phyloP scores from a whole-genome alignment of 1,284 basidiomycete genomes.

The Ustilago crameri region DNA sequence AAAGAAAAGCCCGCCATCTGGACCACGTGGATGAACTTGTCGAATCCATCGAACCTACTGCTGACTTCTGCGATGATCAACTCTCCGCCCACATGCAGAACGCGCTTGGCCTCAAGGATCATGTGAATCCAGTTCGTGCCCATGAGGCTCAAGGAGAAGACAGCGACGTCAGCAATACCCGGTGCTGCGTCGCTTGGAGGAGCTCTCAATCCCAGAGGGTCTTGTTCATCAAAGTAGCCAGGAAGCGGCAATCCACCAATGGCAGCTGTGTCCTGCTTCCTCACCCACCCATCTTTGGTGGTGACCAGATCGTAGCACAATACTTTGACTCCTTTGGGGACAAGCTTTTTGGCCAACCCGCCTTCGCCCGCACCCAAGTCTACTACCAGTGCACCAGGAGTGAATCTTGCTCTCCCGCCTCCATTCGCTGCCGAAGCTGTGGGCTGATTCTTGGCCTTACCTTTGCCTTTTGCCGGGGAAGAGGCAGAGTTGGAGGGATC shows the following conservation, averaged over 20 bases:
- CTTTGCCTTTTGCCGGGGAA: slow-evolving; percentile 5
- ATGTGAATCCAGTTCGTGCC: slow-evolving; percentile 94
- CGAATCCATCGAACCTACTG: slow-evolving; percentile 63
- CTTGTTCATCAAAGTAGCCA: slow-evolving; percentile 22
- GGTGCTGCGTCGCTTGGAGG: slow-evolving; percentile 8
- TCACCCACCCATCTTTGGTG: slow-evolving; percentile 74
- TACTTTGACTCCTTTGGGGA: slow-evolving; percentile 71
- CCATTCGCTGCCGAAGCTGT: slow-evolving; percentile 2
- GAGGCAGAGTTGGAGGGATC: slow-evolving; percentile 3
- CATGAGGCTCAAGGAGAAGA: slow-evolving; percentile 96
- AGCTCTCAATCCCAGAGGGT: slow-evolving; percentile 18
- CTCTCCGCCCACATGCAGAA: slow-evolving; percentile 82
- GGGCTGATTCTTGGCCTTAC: slow-evolving; percentile 7
- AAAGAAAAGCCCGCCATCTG: slow-evolving; percentile 82
- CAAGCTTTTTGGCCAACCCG: slow-evolving; percentile 75
- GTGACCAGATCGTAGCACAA: slow-evolving; percentile 83
- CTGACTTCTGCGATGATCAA: slow-evolving; percentile 94
- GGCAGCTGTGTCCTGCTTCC: slow-evolving; percentile 55
- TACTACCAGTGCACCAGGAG: slow-evolving; percentile 78
- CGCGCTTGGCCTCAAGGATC: slow-evolving; percentile 86
- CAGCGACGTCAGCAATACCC: slow-evolving; percentile 84
- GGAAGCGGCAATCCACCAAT: slow-evolving; percentile 49
- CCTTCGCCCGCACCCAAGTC: slow-evolving; percentile 98
- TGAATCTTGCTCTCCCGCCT: slow-evolving; percentile 49
- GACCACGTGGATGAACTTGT: slow-evolving; percentile 81